Evolutionary conservation across 2,329 filamentous ascomycete species (phyloP).

Genomic region (Blastomyces silverae): DNA sequence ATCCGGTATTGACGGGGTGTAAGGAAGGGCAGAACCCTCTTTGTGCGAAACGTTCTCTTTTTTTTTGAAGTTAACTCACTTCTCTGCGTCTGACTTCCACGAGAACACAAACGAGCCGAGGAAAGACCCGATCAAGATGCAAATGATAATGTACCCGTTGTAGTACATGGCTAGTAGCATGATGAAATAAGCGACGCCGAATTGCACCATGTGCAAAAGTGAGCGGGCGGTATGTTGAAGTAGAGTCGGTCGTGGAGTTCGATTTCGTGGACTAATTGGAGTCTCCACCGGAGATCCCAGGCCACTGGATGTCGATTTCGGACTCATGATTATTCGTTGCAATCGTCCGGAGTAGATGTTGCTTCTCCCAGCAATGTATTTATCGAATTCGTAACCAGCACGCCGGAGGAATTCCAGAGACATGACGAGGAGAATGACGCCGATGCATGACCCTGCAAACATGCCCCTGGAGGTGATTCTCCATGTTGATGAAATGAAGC

Average conservation of each 20-base stretch:
- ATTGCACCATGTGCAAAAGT: constrained; percentile 61
- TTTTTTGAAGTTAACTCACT: constrained; percentile 20
- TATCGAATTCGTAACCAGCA: constrained; percentile 64
- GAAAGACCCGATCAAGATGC: constrained; percentile 69
- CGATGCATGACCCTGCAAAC: constrained; percentile 76
- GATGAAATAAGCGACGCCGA: constrained; percentile 69
- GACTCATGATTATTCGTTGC: constrained; percentile 1
- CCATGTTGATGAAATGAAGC: constrained; percentile 66
- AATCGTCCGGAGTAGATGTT: constrained; percentile 26
- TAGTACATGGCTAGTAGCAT: constrained; percentile 64
- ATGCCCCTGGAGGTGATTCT: constrained; percentile 61
- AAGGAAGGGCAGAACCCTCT: too few relatives aligned
- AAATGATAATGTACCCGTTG: constrained; percentile 71
- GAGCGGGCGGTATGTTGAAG: constrained; percentile 62
- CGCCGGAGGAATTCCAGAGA: constrained; percentile 66
- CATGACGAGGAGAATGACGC: constrained; percentile 66
- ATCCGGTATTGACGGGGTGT: background rate
- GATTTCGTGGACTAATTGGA: background rate
- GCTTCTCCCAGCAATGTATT: constrained; percentile 52
- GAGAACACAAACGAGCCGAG: constrained; percentile 66
- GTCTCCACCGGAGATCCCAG: background rate
- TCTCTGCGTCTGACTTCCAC: constrained; percentile 49
- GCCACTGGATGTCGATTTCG: constrained; percentile 1
- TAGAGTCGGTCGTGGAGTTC: constrained; percentile 47
- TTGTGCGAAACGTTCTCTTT: too few relatives aligned